Conservation (phyloP, 2,329 filamentous ascomycete species). For the Neofusicoccum kwambonambiense region DNA sequence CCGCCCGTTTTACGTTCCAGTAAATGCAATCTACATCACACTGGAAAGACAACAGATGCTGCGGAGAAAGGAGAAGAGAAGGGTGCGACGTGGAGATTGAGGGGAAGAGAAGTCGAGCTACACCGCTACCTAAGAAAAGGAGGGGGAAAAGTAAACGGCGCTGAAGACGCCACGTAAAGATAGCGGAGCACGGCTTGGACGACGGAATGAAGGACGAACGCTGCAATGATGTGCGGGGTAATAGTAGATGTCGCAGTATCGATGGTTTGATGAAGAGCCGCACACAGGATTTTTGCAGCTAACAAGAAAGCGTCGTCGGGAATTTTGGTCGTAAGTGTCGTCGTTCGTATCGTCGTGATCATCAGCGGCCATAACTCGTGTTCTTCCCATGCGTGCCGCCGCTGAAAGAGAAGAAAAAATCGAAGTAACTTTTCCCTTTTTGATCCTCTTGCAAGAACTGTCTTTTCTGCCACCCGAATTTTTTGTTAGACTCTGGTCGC, state of each 20-base stretch:
- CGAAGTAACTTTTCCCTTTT: constrained; percentile 7
- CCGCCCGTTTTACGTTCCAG: neutral
- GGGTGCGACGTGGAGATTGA: neutral
- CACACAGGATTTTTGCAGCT: neutral
- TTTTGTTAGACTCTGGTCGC: neutral
- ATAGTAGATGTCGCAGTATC: neutral
- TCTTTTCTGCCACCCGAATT: neutral
- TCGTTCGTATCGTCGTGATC: constrained; percentile 4
- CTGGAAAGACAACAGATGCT: constrained; percentile 1
- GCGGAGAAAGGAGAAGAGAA: neutral
- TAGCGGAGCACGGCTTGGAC: neutral
- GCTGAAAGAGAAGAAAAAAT: neutral
- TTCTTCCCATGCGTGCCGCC: neutral
- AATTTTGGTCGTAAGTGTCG: neutral
- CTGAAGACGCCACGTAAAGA: neutral
- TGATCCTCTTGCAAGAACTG: constrained; percentile 4
- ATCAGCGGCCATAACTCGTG: constrained; percentile 1
- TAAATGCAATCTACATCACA: constrained; percentile 1
- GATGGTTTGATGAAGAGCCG: neutral
- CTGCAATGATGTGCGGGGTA: neutral
- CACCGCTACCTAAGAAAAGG: neutral
- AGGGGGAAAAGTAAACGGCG: neutral
- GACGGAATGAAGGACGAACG: neutral
- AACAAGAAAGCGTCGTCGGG: neutral
- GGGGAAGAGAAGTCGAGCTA: neutral